Base-by-base conservation (phyloP, 441 rosid genomes). In the Kokia cookei region DNA sequence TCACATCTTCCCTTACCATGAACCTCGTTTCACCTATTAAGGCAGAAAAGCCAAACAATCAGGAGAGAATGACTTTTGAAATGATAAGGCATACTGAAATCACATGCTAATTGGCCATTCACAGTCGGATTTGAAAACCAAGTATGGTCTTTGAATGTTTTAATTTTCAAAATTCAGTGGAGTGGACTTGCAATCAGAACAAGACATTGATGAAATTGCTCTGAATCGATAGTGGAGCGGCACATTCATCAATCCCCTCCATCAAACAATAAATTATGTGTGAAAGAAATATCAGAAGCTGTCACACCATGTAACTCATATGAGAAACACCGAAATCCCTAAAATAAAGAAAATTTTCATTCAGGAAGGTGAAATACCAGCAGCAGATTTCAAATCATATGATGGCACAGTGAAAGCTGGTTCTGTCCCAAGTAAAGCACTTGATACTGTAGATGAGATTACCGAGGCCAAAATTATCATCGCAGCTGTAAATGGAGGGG, bases 391-490 rank as follows among this genome's bases (percentile, higher is more conserved):
- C 82, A 95, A 81, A 81, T 95, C 98, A 78, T 95, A 95, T 7
- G 90, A 71, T 7, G 99, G 98, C 84, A 95, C 97, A 0, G 97
- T 93, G 74, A 95, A 95, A 79, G 99, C 93, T 67, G 97, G 89
- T 78, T 94, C 88, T 40, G 98, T 88, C 77, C 96, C 99, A 66
- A 94, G 91, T 65, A 90, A 80, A 14, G 88, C 97, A 85, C 90
- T 94, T 58, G 99, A 94, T 61, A 93, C 96, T 61, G 99, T 94
- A 72, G 98, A 91, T 71, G 99, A 93, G 82, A 93, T 85, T 65
- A 94, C 97, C 45, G 98, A 94, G 55, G 99, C 99, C 83, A 94
- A 84, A 70, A 94, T 90, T 74, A 94, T 94, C 99, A 94, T 94
- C 29, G 97, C 99, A 48, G 98, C 93, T 64, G 97, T 95, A 81